Evolutionary conservation across 2,329 filamentous ascomycete genomes (phyloP), one percentile per base, ranked within the genome.

Genomic region (Lasiodiplodia gonubiensis): DNA sequence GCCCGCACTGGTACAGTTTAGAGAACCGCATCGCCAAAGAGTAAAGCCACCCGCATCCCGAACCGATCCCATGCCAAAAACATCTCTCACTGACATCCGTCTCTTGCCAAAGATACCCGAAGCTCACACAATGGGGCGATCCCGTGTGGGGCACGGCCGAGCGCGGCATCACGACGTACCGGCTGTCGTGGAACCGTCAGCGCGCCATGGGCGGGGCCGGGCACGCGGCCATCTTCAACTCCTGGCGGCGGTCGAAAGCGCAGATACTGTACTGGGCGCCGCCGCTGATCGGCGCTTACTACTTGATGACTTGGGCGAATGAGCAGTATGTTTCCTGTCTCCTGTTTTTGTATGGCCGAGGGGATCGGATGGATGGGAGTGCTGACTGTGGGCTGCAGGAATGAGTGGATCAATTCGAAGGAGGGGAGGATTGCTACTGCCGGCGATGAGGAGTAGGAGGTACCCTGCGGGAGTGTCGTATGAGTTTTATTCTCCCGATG

Each of bases 201-300:
- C 90, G 92, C 77, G 92, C 93, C 70, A 86, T 97, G 73, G 93
- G 92, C 71, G 92, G 92, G 75, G 84, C 90, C 69, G 81, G 86
- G 70, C 84, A 94, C 81, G 91, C 90, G 72, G 94, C 94, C 76
- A 83, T 98, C 84, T 98, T 98, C 90, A 99, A 99, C 88, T 90
- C 89, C 74, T 96, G 91, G 87, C 90, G 95, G 80, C 89, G 95
- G 76, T 91, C 90, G 82, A 90, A 89, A 79, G 81, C 86, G 73
- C 95, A 98, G 86, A 88, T 97, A 73, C 89, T 98, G 73, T 99
- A 94, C 87, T 89, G 94, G 81, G 86, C 89, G 27, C 92, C 95
- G 68, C 91, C 94, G 42, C 83, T 97, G 73, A 75, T 95, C 70
- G 81, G 86, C 72, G 93, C 87, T 72, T 99, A 98, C 85, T 88